These are phyloP conservation scores for Porphyra umbilicalis DNA, from an alignment of 31 red algal species.

Conservation along the genomic window DNA sequence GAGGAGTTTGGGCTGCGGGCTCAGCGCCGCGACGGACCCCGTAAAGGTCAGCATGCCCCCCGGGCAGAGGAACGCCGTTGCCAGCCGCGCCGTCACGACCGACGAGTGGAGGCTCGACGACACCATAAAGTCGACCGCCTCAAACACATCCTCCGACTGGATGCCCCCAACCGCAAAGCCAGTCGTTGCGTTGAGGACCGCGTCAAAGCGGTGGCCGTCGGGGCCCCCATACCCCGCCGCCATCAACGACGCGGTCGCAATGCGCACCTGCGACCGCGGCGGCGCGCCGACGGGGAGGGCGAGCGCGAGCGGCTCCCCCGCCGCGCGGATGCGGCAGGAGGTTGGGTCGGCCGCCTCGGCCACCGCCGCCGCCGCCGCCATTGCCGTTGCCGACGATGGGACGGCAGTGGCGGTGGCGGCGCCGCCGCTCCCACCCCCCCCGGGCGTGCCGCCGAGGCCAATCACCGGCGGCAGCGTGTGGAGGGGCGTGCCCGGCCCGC, in stretches of 20 bases:
- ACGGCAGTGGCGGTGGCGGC: background rate
- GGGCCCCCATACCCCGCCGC: background rate
- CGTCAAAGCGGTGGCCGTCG: slow-evolving; percentile 40
- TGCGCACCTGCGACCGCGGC: slow-evolving; percentile 21
- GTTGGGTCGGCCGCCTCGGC: background rate
- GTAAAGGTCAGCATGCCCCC: slow-evolving; percentile 48
- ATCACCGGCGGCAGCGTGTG: background rate
- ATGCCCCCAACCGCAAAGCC: slow-evolving; percentile 45
- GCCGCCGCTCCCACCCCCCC: slow-evolving; percentile 3
- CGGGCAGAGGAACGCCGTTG: slow-evolving; percentile 36
- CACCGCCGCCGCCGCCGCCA: background rate
- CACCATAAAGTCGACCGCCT: slow-evolving; percentile 66
- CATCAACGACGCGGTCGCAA: slow-evolving; percentile 18
- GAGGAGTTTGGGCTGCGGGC: slow-evolving; percentile 35
- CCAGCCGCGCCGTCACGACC: slow-evolving; percentile 59
- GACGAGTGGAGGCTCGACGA: slow-evolving; percentile 56
- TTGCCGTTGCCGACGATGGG: background rate
- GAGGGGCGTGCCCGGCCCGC: background rate
- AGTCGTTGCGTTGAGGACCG: slow-evolving; percentile 48
- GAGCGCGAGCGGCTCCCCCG: slow-evolving; percentile 20
- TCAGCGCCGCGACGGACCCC: slow-evolving; percentile 58
- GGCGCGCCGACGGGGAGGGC: slow-evolving; percentile 44
- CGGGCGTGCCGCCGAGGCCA: background rate
- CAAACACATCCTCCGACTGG: slow-evolving; percentile 47
- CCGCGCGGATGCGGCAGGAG: background rate